Evolutionary conservation across 2,329 filamentous ascomycete species (phyloP), one percentile per base, ranked within the genome.

Genomic region (Aspergillus pseudoglaucus): DNA sequence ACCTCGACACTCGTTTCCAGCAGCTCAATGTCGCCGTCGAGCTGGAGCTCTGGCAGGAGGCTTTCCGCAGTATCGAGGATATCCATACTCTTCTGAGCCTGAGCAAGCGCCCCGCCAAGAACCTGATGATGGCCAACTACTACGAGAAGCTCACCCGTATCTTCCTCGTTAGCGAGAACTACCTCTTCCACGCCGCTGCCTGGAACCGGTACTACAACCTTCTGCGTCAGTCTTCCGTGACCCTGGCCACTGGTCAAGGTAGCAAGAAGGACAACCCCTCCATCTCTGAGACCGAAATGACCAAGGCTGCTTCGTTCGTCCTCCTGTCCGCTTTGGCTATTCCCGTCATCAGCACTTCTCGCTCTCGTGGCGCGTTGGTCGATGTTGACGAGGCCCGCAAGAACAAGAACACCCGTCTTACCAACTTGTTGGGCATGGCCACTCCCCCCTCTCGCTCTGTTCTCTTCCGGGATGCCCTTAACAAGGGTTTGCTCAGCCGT

Each of bases 41-140:
- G 75, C 80, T 98, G 48, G 93, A 98, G 74, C 76, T 98, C 40
- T 98, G 93, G 93, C 93, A 98, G 74, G 93, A 98, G 76, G 93
- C 93, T 56, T 98, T 98, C 86, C 88, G 93, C 70, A 96, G 90
- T 65, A 91, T 98, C 44, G 93, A 98, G 75, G 93, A 98, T 68
- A 97, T 97, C 59, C 93, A 98, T 76, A 97, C 90, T 45, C 82
- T 98, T 47, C 83, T 98, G 59, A 97, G 86, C 76, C 81, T 97
- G 60, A 97, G 91, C 85, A 97, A 97, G 82, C 88, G 93, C 47
- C 90, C 90, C 35, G 86, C 93, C 47, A 97, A 97, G 85, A 96
- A 96, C 69, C 80, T 96, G 67, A 97, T 98, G 93, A 98, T 98
- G 93, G 93, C 93, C 74, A 98, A 97, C 78, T 98, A 98, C 80